These are phyloP conservation scores for Verticillium zaregamsianum DNA, from an alignment of 2,329 filamentous ascomycete genomes.

Conservation along the genomic window DNA sequence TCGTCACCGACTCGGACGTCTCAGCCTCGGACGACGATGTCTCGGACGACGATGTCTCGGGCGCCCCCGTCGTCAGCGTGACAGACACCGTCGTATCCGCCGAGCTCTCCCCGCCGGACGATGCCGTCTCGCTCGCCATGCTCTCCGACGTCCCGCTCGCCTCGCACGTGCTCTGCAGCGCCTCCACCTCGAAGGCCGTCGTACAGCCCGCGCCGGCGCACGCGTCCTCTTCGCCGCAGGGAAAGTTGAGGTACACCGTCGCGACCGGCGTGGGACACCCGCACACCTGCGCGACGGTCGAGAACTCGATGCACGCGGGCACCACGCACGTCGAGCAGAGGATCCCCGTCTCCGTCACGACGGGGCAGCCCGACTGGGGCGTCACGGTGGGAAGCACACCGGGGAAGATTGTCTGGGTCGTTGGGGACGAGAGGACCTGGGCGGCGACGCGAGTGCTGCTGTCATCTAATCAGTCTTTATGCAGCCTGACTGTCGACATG, in stretches of 20 bases:
- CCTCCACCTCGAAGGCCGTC: conserved; percentile 6
- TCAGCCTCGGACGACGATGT: neutral
- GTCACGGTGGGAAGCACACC: neutral
- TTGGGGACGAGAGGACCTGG: neutral
- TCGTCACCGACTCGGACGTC: neutral
- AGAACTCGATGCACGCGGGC: conserved; percentile 22
- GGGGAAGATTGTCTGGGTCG: neutral
- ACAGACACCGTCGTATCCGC: neutral
- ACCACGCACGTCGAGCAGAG: conserved; percentile 28
- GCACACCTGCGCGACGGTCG: conserved; percentile 25
- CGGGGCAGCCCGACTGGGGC: conserved; percentile 21
- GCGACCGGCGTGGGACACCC: conserved; percentile 24
- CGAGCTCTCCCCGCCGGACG: neutral
- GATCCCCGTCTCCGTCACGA: conserved; percentile 23
- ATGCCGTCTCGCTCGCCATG: neutral
- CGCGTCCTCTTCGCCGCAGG: conserved; percentile 19
- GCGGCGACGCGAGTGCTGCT: neutral
- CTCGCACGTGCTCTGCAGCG: conserved; percentile 4
- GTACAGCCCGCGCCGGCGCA: conserved; percentile 22
- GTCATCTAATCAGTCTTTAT: neutral
- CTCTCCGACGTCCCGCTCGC: neutral
- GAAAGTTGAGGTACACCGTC: conserved; percentile 22
- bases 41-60: neutral
- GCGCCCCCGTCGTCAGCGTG: neutral
- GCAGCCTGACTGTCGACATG: too few relatives aligned